phyloP scores from a whole-genome alignment of 805 yeast species.

The Candida succiphila region DNA sequence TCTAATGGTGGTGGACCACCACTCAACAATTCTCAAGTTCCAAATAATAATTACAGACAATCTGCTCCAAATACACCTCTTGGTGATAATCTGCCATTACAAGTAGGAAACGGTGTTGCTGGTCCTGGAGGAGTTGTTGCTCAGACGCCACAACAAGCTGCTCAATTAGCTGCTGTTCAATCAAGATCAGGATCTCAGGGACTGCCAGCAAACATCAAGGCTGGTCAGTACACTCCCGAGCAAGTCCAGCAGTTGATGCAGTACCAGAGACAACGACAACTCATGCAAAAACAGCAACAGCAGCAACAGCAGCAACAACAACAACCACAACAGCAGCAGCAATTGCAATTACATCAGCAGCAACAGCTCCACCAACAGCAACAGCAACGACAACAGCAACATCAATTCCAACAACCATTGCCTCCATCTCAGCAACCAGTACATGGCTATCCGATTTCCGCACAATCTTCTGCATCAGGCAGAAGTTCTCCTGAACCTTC shows the following conservation, averaged over 20 bases:
- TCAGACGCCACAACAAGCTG: too few species aligned
- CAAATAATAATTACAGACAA: too few species aligned
- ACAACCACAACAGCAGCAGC: conserved; percentile 1
- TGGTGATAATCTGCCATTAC: too few species aligned
- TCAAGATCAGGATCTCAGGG: not conserved
- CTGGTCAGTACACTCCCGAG: conserved; percentile 48
- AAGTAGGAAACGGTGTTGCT: too few species aligned
- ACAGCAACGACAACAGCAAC: conserved; percentile 11
- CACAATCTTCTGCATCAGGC: not conserved
- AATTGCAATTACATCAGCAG: too few species aligned
- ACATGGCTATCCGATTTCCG: conserved; percentile 2
- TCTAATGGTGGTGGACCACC: conserved; percentile 3
- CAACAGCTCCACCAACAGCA: conserved; percentile 21
- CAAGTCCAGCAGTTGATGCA: conserved; percentile 51
- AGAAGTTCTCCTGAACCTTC: too few species aligned
- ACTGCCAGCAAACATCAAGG: not conserved
- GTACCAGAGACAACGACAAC: conserved; percentile 37
- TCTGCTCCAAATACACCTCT: too few species aligned
- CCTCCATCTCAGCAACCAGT: not conserved
- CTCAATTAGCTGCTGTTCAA: not conserved
- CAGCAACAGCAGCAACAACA: conserved; percentile 3
- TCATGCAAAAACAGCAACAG: conserved; percentile 15
- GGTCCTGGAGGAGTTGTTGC: too few species aligned
- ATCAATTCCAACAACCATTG: conserved; percentile 4
- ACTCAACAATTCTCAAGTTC: not conserved